Evolutionary conservation across 2,329 filamentous ascomycete species (phyloP).

Genomic region (Microdochium paspali): DNA sequence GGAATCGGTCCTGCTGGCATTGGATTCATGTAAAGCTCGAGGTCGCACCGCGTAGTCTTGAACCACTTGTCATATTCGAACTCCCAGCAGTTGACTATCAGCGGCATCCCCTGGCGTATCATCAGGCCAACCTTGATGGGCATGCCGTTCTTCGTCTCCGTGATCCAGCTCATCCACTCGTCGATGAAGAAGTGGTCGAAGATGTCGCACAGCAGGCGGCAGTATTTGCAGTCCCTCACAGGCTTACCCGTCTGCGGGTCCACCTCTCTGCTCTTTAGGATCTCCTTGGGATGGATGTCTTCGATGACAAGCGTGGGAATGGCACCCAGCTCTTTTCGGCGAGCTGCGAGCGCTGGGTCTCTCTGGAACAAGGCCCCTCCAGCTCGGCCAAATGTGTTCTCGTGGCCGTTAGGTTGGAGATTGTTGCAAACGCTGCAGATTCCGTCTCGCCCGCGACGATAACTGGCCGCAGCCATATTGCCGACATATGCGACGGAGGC

Average conservation of each 20-base stretch:
- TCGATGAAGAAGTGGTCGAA: slow-evolving; percentile 10
- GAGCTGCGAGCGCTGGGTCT: slow-evolving; percentile 4
- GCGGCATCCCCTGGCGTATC: slow-evolving; percentile 7
- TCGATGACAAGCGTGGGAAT: slow-evolving; percentile 6
- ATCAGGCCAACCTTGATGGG: slow-evolving; percentile 8
- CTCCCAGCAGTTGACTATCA: slow-evolving; percentile 10
- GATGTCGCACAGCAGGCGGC: slow-evolving; percentile 8
- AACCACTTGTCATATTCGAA: slow-evolving; percentile 10
- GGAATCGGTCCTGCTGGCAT: slow-evolving; percentile 5
- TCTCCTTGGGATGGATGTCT: slow-evolving; percentile 6
- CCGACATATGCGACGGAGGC: background rate
- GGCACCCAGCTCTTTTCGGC: slow-evolving; percentile 5
- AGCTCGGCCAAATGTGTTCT: slow-evolving; percentile 5
- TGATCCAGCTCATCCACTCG: slow-evolving; percentile 10
- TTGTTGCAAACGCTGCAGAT: slow-evolving; percentile 7
- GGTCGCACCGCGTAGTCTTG: slow-evolving; percentile 7
- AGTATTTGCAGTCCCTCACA: slow-evolving; percentile 8
- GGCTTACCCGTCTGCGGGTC: slow-evolving; percentile 6
- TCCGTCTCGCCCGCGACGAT: slow-evolving; percentile 2
- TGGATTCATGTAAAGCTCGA: slow-evolving; percentile 8
- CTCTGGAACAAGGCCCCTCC: slow-evolving; percentile 3
- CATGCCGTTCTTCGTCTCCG: slow-evolving; percentile 8
- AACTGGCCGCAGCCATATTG: background rate
- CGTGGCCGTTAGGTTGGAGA: slow-evolving; percentile 6
- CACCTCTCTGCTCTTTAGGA: slow-evolving; percentile 6